Percentiles rank a stretch among this genome's conserved stretches.
These are phyloP conservation scores for Nephelium lappaceum DNA, from an alignment of 345 rosid genomes.

Conservation along the genomic window DNA sequence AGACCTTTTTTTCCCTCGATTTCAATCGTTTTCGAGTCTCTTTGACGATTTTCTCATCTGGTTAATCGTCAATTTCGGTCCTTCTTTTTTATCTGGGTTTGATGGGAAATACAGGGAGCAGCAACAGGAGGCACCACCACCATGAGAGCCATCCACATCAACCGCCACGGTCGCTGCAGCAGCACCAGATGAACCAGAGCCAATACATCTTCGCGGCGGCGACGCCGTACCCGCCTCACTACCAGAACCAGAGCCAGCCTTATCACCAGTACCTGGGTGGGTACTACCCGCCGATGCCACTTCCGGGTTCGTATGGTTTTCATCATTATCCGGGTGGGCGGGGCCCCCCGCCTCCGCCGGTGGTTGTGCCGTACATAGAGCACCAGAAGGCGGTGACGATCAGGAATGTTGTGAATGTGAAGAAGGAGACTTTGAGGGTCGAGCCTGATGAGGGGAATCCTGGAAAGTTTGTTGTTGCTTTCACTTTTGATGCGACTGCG, in stretches of 20 bases:
- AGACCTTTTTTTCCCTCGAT: too few relatives aligned
- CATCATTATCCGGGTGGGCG: slow-evolving; percentile 36
- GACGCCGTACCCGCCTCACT: slow-evolving; percentile 45
- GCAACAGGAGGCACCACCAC: slow-evolving; percentile 34
- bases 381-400: slow-evolving; percentile 59
- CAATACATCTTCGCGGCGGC: slow-evolving; percentile 47
- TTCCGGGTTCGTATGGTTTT: slow-evolving; percentile 26
- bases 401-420: slow-evolving; percentile 52
- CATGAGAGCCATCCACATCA: slow-evolving; percentile 19
- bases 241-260: slow-evolving; percentile 33
- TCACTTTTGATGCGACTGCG: slow-evolving; percentile 55
- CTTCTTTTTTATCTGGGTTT: neutral
- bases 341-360: slow-evolving; percentile 27
- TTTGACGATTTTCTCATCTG: too few relatives aligned
- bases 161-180: slow-evolving; percentile 23
- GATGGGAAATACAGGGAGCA: slow-evolving; percentile 41
- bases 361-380: slow-evolving; percentile 35
- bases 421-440: slow-evolving; percentile 47
- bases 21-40: too few relatives aligned
- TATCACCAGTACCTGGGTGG: slow-evolving; percentile 26
- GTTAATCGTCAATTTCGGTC: too few relatives aligned
- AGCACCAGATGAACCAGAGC: slow-evolving; percentile 29
- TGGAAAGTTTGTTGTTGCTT: slow-evolving; percentile 44
- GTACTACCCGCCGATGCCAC: slow-evolving; percentile 29
- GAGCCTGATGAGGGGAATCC: slow-evolving; percentile 46